Evolutionary conservation across 768 basidiomycete genomes (phyloP), one percentile per base, ranked within the genome.

Genomic region (Multifurca ochricompacta): DNA sequence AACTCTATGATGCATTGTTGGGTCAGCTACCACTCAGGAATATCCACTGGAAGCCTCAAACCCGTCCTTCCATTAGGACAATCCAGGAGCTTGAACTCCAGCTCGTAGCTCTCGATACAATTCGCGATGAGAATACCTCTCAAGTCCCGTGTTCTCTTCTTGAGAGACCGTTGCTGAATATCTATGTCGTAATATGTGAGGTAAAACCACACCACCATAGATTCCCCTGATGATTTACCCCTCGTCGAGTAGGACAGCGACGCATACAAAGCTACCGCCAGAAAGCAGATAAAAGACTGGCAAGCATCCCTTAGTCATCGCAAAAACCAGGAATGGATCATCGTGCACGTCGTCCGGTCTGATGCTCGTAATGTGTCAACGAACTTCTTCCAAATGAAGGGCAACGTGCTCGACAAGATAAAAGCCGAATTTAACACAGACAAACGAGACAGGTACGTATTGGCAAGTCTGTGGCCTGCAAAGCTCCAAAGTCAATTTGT

Each of bases 231-330:
- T 58, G 45, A 51, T 48, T 59, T 45, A 48, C 56, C 35, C 37
- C 43, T 18, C 13, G 11, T 40, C 30, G 28, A 47, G 11, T 59
- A 81, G 80, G 80, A 82, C 65, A 73, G 66, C 54, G 92, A 98
- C 43, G 72, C 75, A 3, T 99, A 99, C 74, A 85, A 83, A 63
- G 76, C 75, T 23, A 76, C 78, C 0, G 77, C 87, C 18, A 86
- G 83, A 65, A 87, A 84, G 59, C 90, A 95, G 67, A 87, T 98
- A 60, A 88, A 89, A 62, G 92, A 97, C 56, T 99, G 96, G 96
- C 85, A 90, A 54, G 73, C 74, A 2, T 66, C 75, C 2, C 72
- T 91, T 34, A 69, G 74, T 23, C 70, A 80, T 41, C 76, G 83
- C 59, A 92, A 83, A 70, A 83, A 88, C 63, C 91, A 93, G 66